Evolutionary conservation across 202 grass and related monocot species (phyloP).

Genomic region (Dendrocalamus latiflorus): DNA sequence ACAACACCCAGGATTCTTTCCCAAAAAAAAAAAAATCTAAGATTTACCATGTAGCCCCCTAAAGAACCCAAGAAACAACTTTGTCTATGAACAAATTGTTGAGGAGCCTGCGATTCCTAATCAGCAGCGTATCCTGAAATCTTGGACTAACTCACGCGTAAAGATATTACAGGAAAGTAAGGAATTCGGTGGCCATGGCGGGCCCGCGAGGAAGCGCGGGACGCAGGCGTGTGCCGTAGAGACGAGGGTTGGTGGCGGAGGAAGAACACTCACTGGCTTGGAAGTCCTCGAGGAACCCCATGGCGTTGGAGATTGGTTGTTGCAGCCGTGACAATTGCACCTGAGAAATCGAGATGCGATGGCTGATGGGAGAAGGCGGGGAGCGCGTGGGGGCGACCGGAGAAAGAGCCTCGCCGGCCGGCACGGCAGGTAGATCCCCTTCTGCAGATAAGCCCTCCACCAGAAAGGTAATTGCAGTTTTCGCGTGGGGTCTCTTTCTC

Average conservation of each 20-base stretch:
- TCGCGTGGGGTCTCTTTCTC: background rate
- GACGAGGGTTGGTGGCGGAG: background rate
- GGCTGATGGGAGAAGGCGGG: background rate
- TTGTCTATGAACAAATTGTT: background rate
- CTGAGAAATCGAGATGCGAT: background rate
- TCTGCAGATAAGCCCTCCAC: slow-evolving; percentile 23
- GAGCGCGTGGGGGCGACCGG: background rate
- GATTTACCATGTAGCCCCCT: background rate
- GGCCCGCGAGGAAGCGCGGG: background rate
- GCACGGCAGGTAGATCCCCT: slow-evolving; percentile 6
- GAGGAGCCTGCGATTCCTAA: background rate
- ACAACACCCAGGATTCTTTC: too few relatives aligned
- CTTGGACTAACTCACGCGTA: background rate
- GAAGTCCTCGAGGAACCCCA: slow-evolving; percentile 80
- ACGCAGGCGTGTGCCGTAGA: slow-evolving; percentile 23
- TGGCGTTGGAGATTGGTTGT: background rate
- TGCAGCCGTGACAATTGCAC: too few relatives aligned
- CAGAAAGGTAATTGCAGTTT: background rate
- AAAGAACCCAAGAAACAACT: background rate
- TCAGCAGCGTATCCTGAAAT: background rate
- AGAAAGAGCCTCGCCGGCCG: slow-evolving; percentile 19
- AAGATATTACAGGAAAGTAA: too few relatives aligned
- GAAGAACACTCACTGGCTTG: slow-evolving; percentile 55
- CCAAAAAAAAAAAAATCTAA: too few relatives aligned
- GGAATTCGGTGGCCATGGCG: too few relatives aligned